Evolutionary conservation across 257 asterid species (phyloP).

Genomic region (Apocynum venetum): DNA sequence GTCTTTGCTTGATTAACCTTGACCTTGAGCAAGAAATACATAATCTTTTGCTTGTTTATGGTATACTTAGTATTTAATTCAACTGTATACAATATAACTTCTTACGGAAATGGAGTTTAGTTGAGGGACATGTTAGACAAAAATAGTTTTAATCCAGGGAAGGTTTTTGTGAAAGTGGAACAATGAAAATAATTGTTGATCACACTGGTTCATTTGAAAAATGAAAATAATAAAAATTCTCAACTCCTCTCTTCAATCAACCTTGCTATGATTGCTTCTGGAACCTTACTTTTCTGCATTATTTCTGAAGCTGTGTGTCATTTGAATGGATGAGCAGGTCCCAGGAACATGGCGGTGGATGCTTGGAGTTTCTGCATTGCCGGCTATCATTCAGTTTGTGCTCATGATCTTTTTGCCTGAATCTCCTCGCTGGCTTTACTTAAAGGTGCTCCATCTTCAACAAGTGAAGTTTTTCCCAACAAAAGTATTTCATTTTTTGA

Average conservation of each 20-base stretch:
- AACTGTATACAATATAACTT: no score
- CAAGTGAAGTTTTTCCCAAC: background rate
- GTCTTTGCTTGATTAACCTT: no score
- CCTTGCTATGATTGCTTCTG: background rate
- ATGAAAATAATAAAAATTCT: background rate
- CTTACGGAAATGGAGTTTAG: no score
- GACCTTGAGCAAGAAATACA: no score
- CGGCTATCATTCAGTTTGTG: constrained; percentile 69
- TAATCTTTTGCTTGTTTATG: no score
- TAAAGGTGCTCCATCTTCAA: constrained; percentile 44
- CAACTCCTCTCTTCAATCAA: background rate
- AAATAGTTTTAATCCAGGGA: background rate
- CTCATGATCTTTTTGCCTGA: constrained; percentile 90
- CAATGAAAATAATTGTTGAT: background rate
- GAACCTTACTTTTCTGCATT: constrained; percentile 2
- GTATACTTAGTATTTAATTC: no score
- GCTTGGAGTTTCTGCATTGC: constrained; percentile 90
- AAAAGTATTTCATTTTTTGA: background rate
- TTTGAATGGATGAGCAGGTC: constrained; percentile 46
- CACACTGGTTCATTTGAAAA: background rate
- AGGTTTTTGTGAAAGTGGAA: background rate
- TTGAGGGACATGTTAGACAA: no score
- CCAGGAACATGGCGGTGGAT: constrained; percentile 99
- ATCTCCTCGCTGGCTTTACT: constrained; percentile 96
- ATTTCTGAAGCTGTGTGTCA: constrained; percentile 5